phyloP scores from a whole-genome alignment of 2,329 filamentous ascomycete species.

The Ceratocystis alfenasii region DNA sequence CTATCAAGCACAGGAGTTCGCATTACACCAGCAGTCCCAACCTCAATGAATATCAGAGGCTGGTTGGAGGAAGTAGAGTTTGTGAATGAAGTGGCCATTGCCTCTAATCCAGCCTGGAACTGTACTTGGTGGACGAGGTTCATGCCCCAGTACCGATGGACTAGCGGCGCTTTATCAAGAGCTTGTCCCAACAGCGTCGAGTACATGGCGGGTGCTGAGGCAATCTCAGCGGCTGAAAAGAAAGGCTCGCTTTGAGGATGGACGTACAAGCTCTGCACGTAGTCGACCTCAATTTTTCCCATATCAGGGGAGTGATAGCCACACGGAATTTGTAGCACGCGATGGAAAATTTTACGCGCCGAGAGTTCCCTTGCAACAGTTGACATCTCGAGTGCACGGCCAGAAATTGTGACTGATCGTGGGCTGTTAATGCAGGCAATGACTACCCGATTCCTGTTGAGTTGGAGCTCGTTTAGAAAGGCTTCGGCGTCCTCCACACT shows the following conservation, averaged over 20 bases:
- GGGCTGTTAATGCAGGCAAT: constrained; percentile 38
- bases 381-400: constrained; percentile 29
- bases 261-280: constrained; percentile 24
- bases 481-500: constrained; percentile 26
- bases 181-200: constrained; percentile 32
- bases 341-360: constrained; percentile 29
- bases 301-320: constrained; percentile 39
- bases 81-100: constrained; percentile 27
- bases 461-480: constrained; percentile 26
- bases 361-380: constrained; percentile 29
- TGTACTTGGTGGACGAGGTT: constrained; percentile 38
- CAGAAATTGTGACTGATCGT: constrained; percentile 35
- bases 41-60: constrained; percentile 33
- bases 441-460: constrained; percentile 25
- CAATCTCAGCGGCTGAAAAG: background rate
- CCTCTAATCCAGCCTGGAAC: constrained; percentile 33
- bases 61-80: constrained; percentile 16
- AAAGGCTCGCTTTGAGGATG: background rate
- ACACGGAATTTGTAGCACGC: constrained; percentile 30
- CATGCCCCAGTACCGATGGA: constrained; percentile 35
- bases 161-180: constrained; percentile 24
- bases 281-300: constrained; percentile 31
- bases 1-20: constrained; percentile 32
- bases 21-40: constrained; percentile 33
- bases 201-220: constrained; percentile 29